Evolutionary conservation across 768 basidiomycete species (phyloP).

Genomic region (Candolleomyces aberdarensis): DNA sequence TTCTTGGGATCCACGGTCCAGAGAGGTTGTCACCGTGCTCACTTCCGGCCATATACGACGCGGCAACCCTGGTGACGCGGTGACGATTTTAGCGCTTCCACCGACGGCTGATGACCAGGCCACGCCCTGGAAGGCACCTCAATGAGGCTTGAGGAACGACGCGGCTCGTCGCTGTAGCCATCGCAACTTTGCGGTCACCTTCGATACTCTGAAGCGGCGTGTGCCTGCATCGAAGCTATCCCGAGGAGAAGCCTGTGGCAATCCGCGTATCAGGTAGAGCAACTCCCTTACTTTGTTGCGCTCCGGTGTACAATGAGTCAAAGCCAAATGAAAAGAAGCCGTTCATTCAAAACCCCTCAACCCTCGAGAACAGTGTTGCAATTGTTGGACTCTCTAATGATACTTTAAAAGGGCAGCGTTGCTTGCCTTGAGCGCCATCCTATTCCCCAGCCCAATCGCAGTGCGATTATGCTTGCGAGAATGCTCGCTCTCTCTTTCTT

Average conservation of each 20-base stretch:
- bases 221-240: neutral
- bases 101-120: conserved; percentile 4
- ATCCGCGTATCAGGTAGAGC: conserved; percentile 24
- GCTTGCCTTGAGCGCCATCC: neutral
- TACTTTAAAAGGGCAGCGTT: neutral
- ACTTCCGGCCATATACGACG: conserved; percentile 44
- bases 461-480: neutral
- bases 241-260: conserved; percentile 13
- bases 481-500: conserved; percentile 5
- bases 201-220: neutral
- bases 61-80: conserved; percentile 26
- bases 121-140: neutral
- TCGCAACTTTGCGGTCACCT: neutral
- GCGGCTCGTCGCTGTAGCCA: neutral
- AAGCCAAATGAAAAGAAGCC: neutral
- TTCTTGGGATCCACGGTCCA: conserved; percentile 8
- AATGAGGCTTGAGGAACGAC: neutral
- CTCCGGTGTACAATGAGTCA: neutral
- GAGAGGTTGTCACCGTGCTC: conserved; percentile 24
- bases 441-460: neutral
- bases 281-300: neutral
- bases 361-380: neutral
- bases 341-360: too few relatives aligned
- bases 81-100: conserved; percentile 8
- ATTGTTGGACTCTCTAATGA: neutral